Evolutionary conservation across 495 filamentous ascomycete genomes (phyloP), one percentile per base, ranked within the genome.

Genomic region (Corynascus novoguineensis): DNA sequence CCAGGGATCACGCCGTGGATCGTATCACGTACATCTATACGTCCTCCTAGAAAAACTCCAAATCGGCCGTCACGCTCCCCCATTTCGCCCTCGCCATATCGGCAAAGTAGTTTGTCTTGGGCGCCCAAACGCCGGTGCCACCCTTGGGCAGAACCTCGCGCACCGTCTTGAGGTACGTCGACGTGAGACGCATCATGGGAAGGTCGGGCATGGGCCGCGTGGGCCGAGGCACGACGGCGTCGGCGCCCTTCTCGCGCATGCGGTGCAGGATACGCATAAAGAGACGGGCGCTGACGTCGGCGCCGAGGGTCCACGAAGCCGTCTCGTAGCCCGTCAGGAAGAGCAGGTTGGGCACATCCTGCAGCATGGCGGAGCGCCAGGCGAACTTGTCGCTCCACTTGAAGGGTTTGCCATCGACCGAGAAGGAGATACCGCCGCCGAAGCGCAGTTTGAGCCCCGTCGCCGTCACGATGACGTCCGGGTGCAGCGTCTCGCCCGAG

Each of bases 51-150:
- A 17, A 53, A 42, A 42, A 53, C n/a, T 53, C 50, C 50, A 53
- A 53, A 28, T 53, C 50, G 5, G 35, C n/a, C 5, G 24, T 8
- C 7, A 53, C 5, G 17, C 50, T 53, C 3, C 50, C 50, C 50
- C 50, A 53, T 32, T 42, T 53, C 1, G 50, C 50, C 50, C 50
- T 42, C n/a, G 50, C 50, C 50, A 53, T 53, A 42, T 53, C 50
- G 37, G 37, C 50, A 42, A 53, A 53, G 37, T 53, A 53, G 17
- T 53, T 53, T 27, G 50, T 53, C 50, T 53, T 53, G 5, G 50
- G 15, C 38, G 50, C 50, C 50, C 50, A 53, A n/a, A 53, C 50
- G 7, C 50, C 50, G 25, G 50, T 53, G 2, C 50, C 50, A 6
- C 15, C 50, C 34, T 53, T 53, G 37, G 50, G 50, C 22, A 53